Evolutionary conservation across 164 flowering plant genomes (phyloP), one percentile per base, ranked within the genome.

Genomic region (Stephania cephalantha): DNA sequence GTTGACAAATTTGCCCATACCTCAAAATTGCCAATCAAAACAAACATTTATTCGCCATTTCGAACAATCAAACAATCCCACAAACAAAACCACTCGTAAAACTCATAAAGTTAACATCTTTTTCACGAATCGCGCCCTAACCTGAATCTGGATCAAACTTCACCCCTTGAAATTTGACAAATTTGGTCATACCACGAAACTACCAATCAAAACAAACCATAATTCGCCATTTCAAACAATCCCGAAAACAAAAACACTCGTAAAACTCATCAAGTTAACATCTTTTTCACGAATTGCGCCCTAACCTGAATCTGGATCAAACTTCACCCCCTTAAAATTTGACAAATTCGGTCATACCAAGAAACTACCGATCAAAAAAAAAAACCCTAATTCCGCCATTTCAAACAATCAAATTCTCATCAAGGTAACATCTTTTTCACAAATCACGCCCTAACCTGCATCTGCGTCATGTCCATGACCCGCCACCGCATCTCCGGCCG

Each of bases 401-500:
- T 58, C 15, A 15, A 58, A 4, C 64, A 58, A 58, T 15, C 64
- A 15, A 6, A 7, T 25, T 61, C 66, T 18, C 3, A 61, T 18
- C n/a, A 61, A n/a, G 5, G 18, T 3, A 15, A 15, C 17, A 58
- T 13, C 6, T 15, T 11, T 15, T 5, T 15, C 64, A 15, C n/a
- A 18, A 61, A 3, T 18, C 25, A 8, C 48, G 17, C 5, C 6
- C 31, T 9, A 12, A 94, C 98, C 98, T 91, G 97, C 97, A 95
- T 86, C 18, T 67, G 30, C 15, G 98, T 93, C 89, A 93, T 95
- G 81, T 93, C 97, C 99, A 93, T 93, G 74, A 93, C 92, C 17
- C 99, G 91, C 99, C 99, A 95, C 50, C 82, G 83, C 99, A 95
- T 93, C 25, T 68, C 82, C 0, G 97, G 95, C 15, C 99, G 85